Evolutionary conservation across 192 early-diverging fungal species (phyloP).

Genomic region (Podila epicladia): DNA sequence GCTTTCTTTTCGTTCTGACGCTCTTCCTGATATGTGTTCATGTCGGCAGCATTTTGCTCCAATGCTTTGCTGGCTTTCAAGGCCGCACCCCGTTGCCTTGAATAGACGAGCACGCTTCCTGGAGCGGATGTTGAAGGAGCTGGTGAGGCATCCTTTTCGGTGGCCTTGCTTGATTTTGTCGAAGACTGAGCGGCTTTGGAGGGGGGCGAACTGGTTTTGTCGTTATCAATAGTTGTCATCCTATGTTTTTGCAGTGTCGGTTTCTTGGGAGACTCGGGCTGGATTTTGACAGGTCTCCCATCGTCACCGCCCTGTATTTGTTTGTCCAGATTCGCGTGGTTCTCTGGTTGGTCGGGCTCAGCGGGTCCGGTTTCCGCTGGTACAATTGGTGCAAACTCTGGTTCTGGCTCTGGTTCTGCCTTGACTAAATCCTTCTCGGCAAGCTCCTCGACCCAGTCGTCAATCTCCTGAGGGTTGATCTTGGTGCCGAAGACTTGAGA

Average conservation of each 20-base stretch:
- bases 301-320: too few relatives aligned
- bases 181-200: not conserved
- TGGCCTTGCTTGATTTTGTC: not conserved
- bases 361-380: not conserved
- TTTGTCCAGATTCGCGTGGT: too few relatives aligned
- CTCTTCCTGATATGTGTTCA: slow-evolving; percentile 47
- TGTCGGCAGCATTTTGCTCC: slow-evolving; percentile 42
- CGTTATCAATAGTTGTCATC: not conserved
- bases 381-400: not conserved
- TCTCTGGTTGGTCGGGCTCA: not conserved
- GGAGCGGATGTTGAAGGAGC: not conserved
- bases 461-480: slow-evolving; percentile 41
- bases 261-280: too few relatives aligned
- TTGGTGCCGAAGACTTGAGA: slow-evolving; percentile 64
- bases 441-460: slow-evolving; percentile 53
- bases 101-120: slow-evolving; percentile 10
- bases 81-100: slow-evolving; percentile 31
- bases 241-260: too few relatives aligned
- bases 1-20: slow-evolving; percentile 57
- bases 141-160: not conserved
- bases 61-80: slow-evolving; percentile 31
- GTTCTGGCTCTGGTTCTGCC: not conserved
- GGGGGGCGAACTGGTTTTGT: not conserved
- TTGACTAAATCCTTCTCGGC: slow-evolving; percentile 15
- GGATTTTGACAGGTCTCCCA: too few relatives aligned